Evolutionary conservation across 192 early-diverging fungal species (phyloP).

Genomic region (Martensiomyces pterosporus): DNA sequence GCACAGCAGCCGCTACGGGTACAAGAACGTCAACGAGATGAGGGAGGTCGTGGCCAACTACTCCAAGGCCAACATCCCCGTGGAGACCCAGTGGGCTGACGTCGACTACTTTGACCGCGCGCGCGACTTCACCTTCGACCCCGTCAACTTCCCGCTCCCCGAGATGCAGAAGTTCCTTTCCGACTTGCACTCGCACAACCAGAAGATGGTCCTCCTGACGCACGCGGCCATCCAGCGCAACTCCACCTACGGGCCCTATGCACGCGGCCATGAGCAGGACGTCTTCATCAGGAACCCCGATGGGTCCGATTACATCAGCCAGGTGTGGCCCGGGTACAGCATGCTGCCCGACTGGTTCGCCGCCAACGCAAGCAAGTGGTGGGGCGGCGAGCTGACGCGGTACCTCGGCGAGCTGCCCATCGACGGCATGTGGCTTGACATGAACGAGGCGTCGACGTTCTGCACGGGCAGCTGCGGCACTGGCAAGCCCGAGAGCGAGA

Average conservation of each 20-base stretch:
- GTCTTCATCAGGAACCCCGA: conserved; percentile 58
- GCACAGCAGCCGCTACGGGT: conserved; percentile 65
- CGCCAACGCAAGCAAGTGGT: conserved; percentile 51
- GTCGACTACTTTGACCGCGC: conserved; percentile 67
- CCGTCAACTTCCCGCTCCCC: conserved; percentile 50
- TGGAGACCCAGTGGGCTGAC: conserved; percentile 64
- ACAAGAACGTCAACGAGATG: conserved; percentile 53
- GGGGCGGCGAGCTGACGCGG: conserved; percentile 42
- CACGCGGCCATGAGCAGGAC: conserved; percentile 46
- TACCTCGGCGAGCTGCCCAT: conserved; percentile 37
- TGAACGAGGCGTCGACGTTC: conserved; percentile 66
- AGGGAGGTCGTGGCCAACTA: conserved; percentile 55
- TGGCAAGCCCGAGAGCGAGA: conserved; percentile 11
- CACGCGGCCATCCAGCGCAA: conserved; percentile 60
- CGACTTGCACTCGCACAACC: conserved; percentile 41
- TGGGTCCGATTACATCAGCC: conserved; percentile 53
- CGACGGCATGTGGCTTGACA: conserved; percentile 67
- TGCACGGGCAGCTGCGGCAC: conserved; percentile 57
- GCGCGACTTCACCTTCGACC: conserved; percentile 61
- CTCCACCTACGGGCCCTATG: conserved; percentile 52
- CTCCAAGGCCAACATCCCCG: conserved; percentile 53
- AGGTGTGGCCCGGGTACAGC: conserved; percentile 64
- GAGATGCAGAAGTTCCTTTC: conserved; percentile 49
- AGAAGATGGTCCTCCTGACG: conserved; percentile 59
- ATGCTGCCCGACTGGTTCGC: conserved; percentile 63